These are phyloP conservation scores for Vanrija sp. DNA, from an alignment of 1,284 basidiomycete genomes.

Conservation along the genomic window DNA sequence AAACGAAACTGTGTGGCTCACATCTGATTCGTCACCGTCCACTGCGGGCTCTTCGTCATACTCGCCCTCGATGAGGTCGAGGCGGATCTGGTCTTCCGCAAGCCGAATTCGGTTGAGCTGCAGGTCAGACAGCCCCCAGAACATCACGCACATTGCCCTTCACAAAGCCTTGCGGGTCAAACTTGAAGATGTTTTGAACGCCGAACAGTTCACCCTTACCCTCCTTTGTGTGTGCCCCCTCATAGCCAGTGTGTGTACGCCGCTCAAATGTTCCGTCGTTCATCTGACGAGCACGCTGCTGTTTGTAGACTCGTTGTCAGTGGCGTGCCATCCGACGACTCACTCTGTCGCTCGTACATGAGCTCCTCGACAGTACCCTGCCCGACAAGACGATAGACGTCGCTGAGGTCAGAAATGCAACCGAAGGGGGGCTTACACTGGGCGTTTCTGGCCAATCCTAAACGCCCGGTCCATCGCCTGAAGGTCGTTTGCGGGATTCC, in stretches of 20 bases:
- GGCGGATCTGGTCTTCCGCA: constrained; percentile 31
- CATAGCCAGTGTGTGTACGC: constrained; percentile 40
- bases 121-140: not conserved
- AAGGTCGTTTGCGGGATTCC: constrained; percentile 49
- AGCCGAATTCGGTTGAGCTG: constrained; percentile 35
- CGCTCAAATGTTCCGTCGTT: constrained; percentile 46
- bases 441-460: constrained; percentile 54
- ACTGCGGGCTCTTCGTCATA: constrained; percentile 24
- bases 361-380: constrained; percentile 54
- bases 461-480: constrained; percentile 54
- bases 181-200: constrained; percentile 46
- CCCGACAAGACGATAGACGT: constrained; percentile 55
- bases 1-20: constrained; percentile 1
- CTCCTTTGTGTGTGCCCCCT: constrained; percentile 24
- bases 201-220: constrained; percentile 47
- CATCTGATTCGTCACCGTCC: constrained; percentile 15
- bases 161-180: constrained; percentile 40
- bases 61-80: constrained; percentile 29
- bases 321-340: not conserved
- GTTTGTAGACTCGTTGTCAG: constrained; percentile 39
- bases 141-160: constrained; percentile 25
- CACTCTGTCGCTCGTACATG: constrained; percentile 50
- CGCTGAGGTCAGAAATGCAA: constrained; percentile 18
- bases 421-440: constrained; percentile 41
- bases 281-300: constrained; percentile 38